phyloP scores from a whole-genome alignment of 2,329 filamentous ascomycete species.

The Fusarium sacchari region DNA sequence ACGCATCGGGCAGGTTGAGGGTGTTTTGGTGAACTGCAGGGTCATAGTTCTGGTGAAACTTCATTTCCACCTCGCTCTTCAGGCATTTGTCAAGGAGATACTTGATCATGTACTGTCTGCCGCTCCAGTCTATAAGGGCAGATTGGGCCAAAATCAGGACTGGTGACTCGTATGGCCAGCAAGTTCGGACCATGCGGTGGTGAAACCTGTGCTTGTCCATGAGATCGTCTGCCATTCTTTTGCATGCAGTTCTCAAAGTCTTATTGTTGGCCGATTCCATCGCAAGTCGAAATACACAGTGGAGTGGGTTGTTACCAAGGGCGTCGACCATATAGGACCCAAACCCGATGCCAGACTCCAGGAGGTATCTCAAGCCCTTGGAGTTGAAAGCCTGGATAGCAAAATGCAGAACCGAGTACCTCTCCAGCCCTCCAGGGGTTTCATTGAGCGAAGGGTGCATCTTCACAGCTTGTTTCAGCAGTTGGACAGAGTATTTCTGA shows the following conservation, averaged over 20 bases:
- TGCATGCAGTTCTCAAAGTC: neutral
- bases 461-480: neutral
- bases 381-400: neutral
- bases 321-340: neutral
- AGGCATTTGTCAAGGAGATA: neutral
- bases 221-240: neutral
- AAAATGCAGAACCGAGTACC: conserved; percentile 5
- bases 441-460: neutral
- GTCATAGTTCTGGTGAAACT: neutral
- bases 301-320: conserved; percentile 1
- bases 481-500: neutral
- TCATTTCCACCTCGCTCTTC: neutral
- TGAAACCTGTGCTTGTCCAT: neutral
- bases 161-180: neutral
- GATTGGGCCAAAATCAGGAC: neutral
- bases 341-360: neutral
- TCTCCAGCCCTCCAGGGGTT: neutral
- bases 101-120: neutral
- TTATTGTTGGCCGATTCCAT: neutral
- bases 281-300: neutral
- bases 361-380: neutral
- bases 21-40: neutral
- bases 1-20: neutral
- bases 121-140: neutral
- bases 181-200: conserved; percentile 4